Conservation (phyloP, 345 rosid genomes). For the Kandelia obovata region DNA sequence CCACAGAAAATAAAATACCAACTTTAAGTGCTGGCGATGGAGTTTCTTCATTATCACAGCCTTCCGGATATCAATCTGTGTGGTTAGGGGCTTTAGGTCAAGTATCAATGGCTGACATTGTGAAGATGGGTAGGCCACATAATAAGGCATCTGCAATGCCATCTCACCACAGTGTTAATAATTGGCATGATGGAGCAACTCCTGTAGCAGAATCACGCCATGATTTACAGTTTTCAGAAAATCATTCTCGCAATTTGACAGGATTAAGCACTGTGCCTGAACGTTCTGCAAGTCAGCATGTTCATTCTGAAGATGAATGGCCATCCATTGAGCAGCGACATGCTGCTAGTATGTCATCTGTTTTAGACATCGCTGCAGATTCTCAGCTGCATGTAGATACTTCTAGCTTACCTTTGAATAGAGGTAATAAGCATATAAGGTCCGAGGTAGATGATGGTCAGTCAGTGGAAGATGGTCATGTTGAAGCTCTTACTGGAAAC, state of each 20-base stretch:
- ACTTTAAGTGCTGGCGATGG: slow-evolving; percentile 23
- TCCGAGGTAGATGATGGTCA: slow-evolving; percentile 54
- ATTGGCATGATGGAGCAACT: background rate
- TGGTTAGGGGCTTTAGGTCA: slow-evolving; percentile 28
- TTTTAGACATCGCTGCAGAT: slow-evolving; percentile 42
- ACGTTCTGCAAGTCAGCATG: slow-evolving; percentile 15
- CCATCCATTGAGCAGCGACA: slow-evolving; percentile 22
- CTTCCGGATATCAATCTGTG: slow-evolving; percentile 23
- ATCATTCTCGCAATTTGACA: slow-evolving; percentile 1
- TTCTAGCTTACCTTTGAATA: slow-evolving; percentile 50
- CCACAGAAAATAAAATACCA: slow-evolving; percentile 32
- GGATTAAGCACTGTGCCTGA: slow-evolving; percentile 13
- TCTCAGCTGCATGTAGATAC: slow-evolving; percentile 44
- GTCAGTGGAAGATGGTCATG: slow-evolving; percentile 48
- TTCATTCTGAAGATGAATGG: slow-evolving; percentile 24
- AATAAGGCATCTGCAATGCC: slow-evolving; percentile 18
- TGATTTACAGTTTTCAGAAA: slow-evolving; percentile 12
- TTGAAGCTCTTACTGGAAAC: slow-evolving; percentile 37
- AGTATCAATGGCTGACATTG: slow-evolving; percentile 42
- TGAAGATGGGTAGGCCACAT: slow-evolving; percentile 30
- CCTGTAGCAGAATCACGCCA: background rate
- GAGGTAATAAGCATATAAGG: slow-evolving; percentile 45
- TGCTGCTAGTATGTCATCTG: slow-evolving; percentile 18
- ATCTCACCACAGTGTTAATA: slow-evolving; percentile 6
- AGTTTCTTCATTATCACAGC: slow-evolving; percentile 23